Percentiles rank a stretch among this genome's conserved stretches.
phyloP scores from a whole-genome alignment of 495 filamentous ascomycete species.

The Hyaloscypha bicolor region DNA sequence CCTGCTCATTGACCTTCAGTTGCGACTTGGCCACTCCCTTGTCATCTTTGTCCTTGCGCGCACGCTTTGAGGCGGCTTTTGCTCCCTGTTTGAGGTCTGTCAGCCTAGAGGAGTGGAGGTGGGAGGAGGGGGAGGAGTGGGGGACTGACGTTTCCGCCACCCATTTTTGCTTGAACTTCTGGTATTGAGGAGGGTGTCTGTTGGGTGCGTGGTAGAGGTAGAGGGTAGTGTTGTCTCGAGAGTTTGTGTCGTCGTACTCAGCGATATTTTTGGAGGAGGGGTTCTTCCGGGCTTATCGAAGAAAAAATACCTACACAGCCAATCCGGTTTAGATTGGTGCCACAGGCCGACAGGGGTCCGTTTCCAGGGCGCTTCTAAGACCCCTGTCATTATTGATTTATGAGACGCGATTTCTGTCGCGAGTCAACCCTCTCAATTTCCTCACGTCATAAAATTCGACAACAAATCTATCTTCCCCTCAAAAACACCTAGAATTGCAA shows the following conservation, averaged over 20 bases:
- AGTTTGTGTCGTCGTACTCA: not conserved
- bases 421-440: not conserved
- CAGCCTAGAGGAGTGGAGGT: not conserved
- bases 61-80: constrained; percentile 60
- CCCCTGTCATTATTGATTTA: not conserved
- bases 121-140: not conserved
- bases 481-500: not conserved
- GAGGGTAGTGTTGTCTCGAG: not conserved
- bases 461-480: constrained; percentile 10
- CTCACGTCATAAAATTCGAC: constrained; percentile 20
- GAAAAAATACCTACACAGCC: not conserved
- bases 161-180: constrained; percentile 42
- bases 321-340: not conserved
- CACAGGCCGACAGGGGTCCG: too few relatives aligned
- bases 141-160: constrained; percentile 48
- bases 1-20: constrained; percentile 54
- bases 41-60: constrained; percentile 52
- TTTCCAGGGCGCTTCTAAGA: not conserved
- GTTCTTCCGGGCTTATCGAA: constrained; percentile 3
- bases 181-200: not conserved
- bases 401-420: constrained; percentile 8
- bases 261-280: not conserved
- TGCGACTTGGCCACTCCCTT: constrained; percentile 50
- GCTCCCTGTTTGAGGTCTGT: constrained; percentile 44
- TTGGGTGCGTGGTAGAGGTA: not conserved